These are phyloP conservation scores for Umbellularia californica DNA, from an alignment of 164 flowering plant genomes.

Conservation along the genomic window DNA sequence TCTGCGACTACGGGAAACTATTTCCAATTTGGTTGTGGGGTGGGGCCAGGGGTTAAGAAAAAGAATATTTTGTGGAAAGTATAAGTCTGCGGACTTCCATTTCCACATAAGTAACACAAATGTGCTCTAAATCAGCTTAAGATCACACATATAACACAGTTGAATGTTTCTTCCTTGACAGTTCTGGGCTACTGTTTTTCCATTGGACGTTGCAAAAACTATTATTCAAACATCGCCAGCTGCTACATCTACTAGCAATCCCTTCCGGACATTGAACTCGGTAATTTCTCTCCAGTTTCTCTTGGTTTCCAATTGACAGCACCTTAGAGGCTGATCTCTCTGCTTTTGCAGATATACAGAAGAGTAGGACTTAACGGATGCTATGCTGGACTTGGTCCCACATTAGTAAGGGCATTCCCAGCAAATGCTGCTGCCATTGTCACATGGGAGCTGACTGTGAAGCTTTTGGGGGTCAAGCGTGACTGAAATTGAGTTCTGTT, in stretches of 20 bases:
- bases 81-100: no score
- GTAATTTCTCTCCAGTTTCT: slow-evolving; percentile 29
- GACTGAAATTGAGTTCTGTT: not conserved
- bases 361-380: slow-evolving; percentile 72
- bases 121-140: not conserved
- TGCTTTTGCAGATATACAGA: slow-evolving; percentile 49
- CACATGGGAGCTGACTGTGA: slow-evolving; percentile 79
- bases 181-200: slow-evolving; percentile 85
- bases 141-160: not conserved
- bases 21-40: no score
- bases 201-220: slow-evolving; percentile 87
- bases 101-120: no score
- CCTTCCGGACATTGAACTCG: slow-evolving; percentile 49
- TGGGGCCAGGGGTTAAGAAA: no score
- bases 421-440: slow-evolving; percentile 97
- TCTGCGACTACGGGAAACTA: no score
- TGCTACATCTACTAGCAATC: slow-evolving; percentile 47
- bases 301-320: not conserved
- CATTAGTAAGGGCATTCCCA: slow-evolving; percentile 83
- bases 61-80: no score
- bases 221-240: slow-evolving; percentile 71
- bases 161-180: slow-evolving; percentile 19
- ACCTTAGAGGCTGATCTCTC: not conserved
- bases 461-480: slow-evolving; percentile 56
- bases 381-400: slow-evolving; percentile 82